Base-by-base conservation (phyloP, 2,329 filamentous ascomycete species). In the Paraphaeosphaeria minitans region DNA sequence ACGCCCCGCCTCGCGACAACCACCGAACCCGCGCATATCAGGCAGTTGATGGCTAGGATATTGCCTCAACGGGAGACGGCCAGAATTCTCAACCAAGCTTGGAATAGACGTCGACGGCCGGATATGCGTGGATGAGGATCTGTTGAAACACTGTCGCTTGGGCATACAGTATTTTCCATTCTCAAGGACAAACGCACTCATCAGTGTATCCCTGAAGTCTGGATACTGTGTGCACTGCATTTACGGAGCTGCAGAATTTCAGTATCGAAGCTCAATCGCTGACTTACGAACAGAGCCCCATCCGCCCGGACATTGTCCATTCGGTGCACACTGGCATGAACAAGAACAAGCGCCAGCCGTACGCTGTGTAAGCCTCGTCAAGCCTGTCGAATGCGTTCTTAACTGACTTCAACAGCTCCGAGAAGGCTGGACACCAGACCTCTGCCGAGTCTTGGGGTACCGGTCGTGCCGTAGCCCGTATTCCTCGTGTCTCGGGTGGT, bases 371-470 rank as follows among this genome's bases (percentile, higher is more conserved):
- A 71, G 71, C 58, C 4, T 58, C 47, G 27, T 52, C 41, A 39
- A 56, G 35, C 52, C 45, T 13, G n/a, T 19, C n/a, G 48, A 33
- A 27, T 29, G 45, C 43, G 41, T 59, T 52, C 21, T 33, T 10
- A 27, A 66, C 69, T 72, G 66, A 71, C 58, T 14, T 43, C 22
- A 53, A 16, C 53, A 74, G 72, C 65, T 75, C 73, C 90, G 94
- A 98, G 91, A 99, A 99, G 91, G 95, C 95, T 80, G 95, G 95
- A 86, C 95, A 99, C 86, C 95, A 99, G 87, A 99, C 95, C 81
- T 97, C 92, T 84, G 95, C 95, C 80, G 95, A 99, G 88, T 99
- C 96, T 73, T 99, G 95, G 95, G 94, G 94, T 89, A 98, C 94
- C 85, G 94, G 70, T 66, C 95, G 95, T 84, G 95, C 95, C 83